These are phyloP conservation scores for Takakia lepidozioides DNA, from an alignment of 225 moss, liverwort and hornwort genomes.

Conservation along the genomic window DNA sequence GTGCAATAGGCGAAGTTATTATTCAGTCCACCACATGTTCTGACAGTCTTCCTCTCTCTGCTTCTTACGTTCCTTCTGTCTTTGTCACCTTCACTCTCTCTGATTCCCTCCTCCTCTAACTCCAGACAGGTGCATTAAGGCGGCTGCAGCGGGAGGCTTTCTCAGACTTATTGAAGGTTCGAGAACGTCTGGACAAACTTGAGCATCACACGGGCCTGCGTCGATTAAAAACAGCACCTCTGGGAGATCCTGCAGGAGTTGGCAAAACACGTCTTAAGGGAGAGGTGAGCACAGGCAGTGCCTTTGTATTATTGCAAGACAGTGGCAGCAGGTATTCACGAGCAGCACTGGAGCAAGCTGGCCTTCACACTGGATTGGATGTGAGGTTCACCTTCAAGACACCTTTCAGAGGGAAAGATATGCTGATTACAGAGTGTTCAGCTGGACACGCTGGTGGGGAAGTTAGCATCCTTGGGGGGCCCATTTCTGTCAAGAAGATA, in stretches of 20 bases:
- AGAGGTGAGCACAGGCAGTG: conserved; percentile 71
- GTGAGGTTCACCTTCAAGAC: conserved; percentile 83
- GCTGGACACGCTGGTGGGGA: conserved; percentile 63
- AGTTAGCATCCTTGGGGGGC: conserved; percentile 55
- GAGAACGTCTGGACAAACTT: conserved; percentile 77
- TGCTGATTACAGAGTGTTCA: conserved; percentile 80
- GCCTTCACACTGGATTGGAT: conserved; percentile 74
- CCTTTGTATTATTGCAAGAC: conserved; percentile 62
- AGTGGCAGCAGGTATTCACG: conserved; percentile 53
- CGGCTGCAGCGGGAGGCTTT: conserved; percentile 87
- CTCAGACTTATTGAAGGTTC: conserved; percentile 60
- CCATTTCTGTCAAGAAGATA: conserved; percentile 76
- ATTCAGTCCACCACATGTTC: not conserved
- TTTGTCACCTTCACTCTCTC: not conserved
- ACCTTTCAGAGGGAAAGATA: conserved; percentile 58
- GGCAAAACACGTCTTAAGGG: conserved; percentile 63
- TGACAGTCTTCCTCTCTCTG: not conserved
- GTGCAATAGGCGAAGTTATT: not conserved
- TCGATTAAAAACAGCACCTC: conserved; percentile 23
- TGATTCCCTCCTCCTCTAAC: conserved; percentile 7
- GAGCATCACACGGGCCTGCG: conserved; percentile 67
- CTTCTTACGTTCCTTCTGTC: not conserved
- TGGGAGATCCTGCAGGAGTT: conserved; percentile 24
- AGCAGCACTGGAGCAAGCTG: conserved; percentile 67
- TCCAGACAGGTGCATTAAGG: conserved; percentile 81